phyloP scores from a whole-genome alignment of 1,139 yeast species.

The Hemisphaericaspora xylofermentans region DNA sequence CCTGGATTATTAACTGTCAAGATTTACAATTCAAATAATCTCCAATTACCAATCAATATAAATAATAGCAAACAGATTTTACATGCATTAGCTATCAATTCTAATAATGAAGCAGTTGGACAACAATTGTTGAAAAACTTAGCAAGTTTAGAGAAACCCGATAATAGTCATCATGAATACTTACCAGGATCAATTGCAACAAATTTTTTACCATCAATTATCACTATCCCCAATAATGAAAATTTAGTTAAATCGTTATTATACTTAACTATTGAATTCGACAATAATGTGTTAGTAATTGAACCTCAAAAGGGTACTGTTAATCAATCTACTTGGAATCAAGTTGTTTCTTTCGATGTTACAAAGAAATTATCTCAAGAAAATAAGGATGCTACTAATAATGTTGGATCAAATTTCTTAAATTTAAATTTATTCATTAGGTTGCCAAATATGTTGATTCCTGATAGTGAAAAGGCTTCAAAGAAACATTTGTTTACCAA shows the following conservation, averaged over 20 bases:
- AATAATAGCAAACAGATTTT: conserved; percentile 53
- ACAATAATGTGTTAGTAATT: conserved; percentile 77
- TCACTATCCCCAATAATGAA: conserved; percentile 54
- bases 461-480: conserved; percentile 36
- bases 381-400: conserved; percentile 6
- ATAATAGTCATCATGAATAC: conserved; percentile 18
- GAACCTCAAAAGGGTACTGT: conserved; percentile 76
- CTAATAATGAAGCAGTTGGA: conserved; percentile 40
- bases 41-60: conserved; percentile 61
- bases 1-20: conserved; percentile 76
- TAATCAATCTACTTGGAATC: conserved; percentile 64
- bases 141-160: conserved; percentile 22
- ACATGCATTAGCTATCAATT: conserved; percentile 50
- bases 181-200: conserved; percentile 38
- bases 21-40: conserved; percentile 59
- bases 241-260: conserved; percentile 55
- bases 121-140: conserved; percentile 35
- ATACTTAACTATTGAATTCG: conserved; percentile 74
- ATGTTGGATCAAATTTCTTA: conserved; percentile 44
- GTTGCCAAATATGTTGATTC: conserved; percentile 66
- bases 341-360: conserved; percentile 89
- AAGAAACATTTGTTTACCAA: conserved; percentile 33
- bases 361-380: conserved; percentile 48
- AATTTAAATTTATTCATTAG: conserved; percentile 75
- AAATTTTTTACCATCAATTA: conserved; percentile 61